phyloP scores from a whole-genome alignment of 768 basidiomycete species.

The Boletellus ananiceps region DNA sequence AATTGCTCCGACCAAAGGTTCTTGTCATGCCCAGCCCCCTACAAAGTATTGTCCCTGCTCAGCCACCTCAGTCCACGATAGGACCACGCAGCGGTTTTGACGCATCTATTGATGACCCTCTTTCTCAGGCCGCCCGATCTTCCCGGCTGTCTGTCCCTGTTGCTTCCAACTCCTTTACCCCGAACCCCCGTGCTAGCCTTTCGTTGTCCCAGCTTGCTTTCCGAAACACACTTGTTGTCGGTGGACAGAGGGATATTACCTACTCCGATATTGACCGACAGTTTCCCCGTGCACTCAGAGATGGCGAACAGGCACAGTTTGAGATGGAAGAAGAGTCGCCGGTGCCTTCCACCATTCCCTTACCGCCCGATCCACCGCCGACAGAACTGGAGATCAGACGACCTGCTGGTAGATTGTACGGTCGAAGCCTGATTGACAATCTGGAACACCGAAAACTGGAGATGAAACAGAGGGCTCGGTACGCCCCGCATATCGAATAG shows the following conservation, averaged over 20 bases:
- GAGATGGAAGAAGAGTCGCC: conserved; percentile 37
- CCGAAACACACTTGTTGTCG: conserved; percentile 71
- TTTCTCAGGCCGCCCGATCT: conserved; percentile 70
- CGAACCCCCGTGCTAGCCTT: conserved; percentile 70
- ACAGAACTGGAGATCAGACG: conserved; percentile 36
- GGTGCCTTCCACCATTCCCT: conserved; percentile 27
- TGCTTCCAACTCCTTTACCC: conserved; percentile 66
- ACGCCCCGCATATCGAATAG: conserved; percentile 19
- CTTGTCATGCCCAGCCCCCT: conserved; percentile 92
- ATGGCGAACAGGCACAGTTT: conserved; percentile 72
- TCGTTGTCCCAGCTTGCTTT: conserved; percentile 82
- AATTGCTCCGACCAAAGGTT: conserved; percentile 84
- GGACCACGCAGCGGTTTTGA: conserved; percentile 56
- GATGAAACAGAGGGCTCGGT: conserved; percentile 85
- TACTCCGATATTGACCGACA: conserved; percentile 55
- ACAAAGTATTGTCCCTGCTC: conserved; percentile 42
- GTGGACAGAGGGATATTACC: conserved; percentile 58
- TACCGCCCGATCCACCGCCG: conserved; percentile 28
- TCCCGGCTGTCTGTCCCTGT: conserved; percentile 41
- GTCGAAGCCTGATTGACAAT: conserved; percentile 87
- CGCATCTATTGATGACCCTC: conserved; percentile 61
- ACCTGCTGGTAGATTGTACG: conserved; percentile 81
- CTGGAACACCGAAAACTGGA: conserved; percentile 77
- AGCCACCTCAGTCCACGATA: conserved; percentile 31
- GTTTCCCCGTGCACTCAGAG: conserved; percentile 69